These are phyloP conservation scores for Suillus bovinus DNA, from an alignment of 768 basidiomycete genomes.

Conservation along the genomic window DNA sequence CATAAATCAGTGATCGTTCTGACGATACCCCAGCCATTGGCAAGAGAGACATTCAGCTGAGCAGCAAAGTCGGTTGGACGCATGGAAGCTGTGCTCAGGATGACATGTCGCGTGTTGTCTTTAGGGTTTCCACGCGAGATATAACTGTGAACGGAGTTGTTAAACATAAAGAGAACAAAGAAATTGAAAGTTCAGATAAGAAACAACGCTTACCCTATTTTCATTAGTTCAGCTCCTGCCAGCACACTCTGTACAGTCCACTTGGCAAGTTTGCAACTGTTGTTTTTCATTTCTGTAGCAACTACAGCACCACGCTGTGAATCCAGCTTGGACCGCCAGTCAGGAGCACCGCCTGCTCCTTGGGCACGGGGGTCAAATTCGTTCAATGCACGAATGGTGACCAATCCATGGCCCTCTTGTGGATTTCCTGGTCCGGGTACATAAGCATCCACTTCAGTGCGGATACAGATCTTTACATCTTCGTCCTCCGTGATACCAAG, in stretches of 20 bases:
- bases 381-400: conserved; percentile 93
- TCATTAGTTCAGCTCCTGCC: conserved; percentile 94
- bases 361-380: conserved; percentile 92
- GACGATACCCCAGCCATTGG: conserved; percentile 99
- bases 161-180: not conserved
- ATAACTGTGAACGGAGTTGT: conserved; percentile 56
- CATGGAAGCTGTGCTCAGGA: conserved; percentile 92
- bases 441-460: conserved; percentile 96
- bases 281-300: conserved; percentile 99
- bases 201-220: conserved; percentile 79
- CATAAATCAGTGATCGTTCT: conserved; percentile 92
- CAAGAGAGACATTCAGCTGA: conserved; percentile 92
- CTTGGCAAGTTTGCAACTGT: conserved; percentile 94
- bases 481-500: conserved; percentile 90
- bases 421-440: conserved; percentile 60
- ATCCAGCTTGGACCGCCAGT: conserved; percentile 98
- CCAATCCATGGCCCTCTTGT: conserved; percentile 69
- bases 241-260: conserved; percentile 96
- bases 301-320: conserved; percentile 96
- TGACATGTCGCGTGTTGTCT: conserved; percentile 94
- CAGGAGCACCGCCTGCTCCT: conserved; percentile 94
- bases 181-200: not conserved
- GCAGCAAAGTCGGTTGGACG: conserved; percentile 92
- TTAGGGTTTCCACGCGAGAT: conserved; percentile 93
- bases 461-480: conserved; percentile 85